Percentiles rank a stretch among this genome's conserved stretches.
These are phyloP conservation scores for Cladophialophora chaetospira DNA, from an alignment of 2,329 filamentous ascomycete species.

Conservation along the genomic window DNA sequence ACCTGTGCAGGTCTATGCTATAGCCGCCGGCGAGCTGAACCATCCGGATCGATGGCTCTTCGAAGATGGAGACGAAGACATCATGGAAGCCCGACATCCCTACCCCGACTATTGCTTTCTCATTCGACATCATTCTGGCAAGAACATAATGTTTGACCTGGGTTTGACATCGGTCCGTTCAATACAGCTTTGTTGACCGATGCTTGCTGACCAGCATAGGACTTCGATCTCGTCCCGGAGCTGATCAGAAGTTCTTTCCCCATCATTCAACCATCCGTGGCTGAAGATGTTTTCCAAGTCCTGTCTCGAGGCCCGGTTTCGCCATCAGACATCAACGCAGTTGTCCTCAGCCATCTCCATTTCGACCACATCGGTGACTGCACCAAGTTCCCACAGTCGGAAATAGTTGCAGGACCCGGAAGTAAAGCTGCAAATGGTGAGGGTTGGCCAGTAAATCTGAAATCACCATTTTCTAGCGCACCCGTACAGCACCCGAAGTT, in stretches of 20 bases:
- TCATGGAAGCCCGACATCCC: background rate
- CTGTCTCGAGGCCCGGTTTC: constrained; percentile 18
- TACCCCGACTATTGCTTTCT: constrained; percentile 41
- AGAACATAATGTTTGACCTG: constrained; percentile 40
- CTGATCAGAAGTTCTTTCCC: background rate
- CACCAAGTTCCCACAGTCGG: constrained; percentile 50
- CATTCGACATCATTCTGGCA: constrained; percentile 45
- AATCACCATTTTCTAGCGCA: constrained; percentile 22
- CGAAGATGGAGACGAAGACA: constrained; percentile 8
- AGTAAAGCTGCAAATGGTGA: constrained; percentile 51
- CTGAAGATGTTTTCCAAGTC: constrained; percentile 22
- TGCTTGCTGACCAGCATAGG: background rate
- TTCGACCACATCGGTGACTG: constrained; percentile 55
- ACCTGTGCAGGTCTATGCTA: constrained; percentile 2
- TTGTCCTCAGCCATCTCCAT: constrained; percentile 34
- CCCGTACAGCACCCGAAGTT: constrained; percentile 38
- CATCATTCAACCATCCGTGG: constrained; percentile 5
- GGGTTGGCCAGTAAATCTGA: constrained; percentile 48
- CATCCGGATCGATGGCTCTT: constrained; percentile 13
- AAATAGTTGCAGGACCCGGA: constrained; percentile 57
- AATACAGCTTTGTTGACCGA: background rate
- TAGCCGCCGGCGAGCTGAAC: background rate
- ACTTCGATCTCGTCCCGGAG: background rate
- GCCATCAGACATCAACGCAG: constrained; percentile 14
- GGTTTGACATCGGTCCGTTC: constrained; percentile 35